Evolutionary conservation across 805 yeast genomes (phyloP), one percentile per base, ranked within the genome.

Genomic region (Maudiozyma barnettii): DNA sequence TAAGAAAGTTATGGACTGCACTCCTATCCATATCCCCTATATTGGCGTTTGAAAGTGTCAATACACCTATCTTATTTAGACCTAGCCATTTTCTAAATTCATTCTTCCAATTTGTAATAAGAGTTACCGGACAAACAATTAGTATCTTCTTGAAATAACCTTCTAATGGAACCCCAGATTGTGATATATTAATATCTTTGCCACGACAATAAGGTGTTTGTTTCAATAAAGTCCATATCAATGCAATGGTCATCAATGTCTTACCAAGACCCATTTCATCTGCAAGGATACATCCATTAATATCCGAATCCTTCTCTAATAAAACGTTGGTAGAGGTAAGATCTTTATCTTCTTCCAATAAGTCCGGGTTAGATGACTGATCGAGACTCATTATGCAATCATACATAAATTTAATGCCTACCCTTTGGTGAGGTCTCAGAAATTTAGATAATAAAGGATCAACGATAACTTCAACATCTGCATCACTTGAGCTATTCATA

Each of bases 261-360:
- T 85, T 85, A 2, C 96, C 96, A 16, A 93, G 69, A 0, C 99
- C 99, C 99, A 93, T 93, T 56, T 91, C 98, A 64, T 93, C 99
- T 0, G 99, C 99, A 39, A 93, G 64, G 5, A 93, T 66, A 2
- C 91, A 90, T 0, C 99, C 98, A 39, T 66, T 55, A 16, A 65
- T 53, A 41, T 58, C 62, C 7, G 56, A 47, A 45, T 62, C 64
- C 8, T 50, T 46, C 16, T 63, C 61, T 22, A 59, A 44, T 14
- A 53, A 19, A 2, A 53, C 8, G 29, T 58, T 49, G 2, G 54
- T 26, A 1, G 54, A 50, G 7, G 43, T 19, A n/a, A 46, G 48
- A 9, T 8, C 41, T 1, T 33, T 35, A 10, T 20, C 35, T 9
- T 14, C 36, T 26, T 29, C 40, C 2, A 33, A 31, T 14, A 40